phyloP scores from a whole-genome alignment of 108 stramenopile genomes.

The Chaetoceros muelleri region DNA sequence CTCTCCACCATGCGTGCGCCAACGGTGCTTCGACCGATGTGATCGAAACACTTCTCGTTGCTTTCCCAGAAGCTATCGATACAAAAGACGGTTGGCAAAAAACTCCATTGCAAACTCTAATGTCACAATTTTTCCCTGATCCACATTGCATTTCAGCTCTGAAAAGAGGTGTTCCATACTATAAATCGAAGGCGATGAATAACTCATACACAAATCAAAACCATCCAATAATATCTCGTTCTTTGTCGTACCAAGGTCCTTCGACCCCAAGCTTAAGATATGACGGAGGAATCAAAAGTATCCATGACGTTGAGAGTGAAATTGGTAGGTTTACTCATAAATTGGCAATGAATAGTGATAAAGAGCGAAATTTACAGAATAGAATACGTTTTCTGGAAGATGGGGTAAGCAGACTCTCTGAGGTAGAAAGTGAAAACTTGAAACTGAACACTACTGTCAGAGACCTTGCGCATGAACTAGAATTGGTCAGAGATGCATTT shows the following conservation, averaged over 20 bases:
- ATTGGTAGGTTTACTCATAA: not conserved
- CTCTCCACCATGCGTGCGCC: constrained; percentile 71
- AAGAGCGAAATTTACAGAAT: not conserved
- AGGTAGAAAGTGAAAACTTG: not conserved
- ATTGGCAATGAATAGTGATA: not conserved
- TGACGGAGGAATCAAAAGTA: too few species aligned
- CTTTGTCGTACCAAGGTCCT: too few species aligned
- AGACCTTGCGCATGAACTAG: not conserved
- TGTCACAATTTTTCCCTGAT: not conserved
- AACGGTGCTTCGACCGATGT: constrained; percentile 55
- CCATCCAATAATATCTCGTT: too few species aligned
- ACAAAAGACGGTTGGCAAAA: not conserved
- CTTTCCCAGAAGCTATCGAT: constrained; percentile 60
- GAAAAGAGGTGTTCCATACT: not conserved
- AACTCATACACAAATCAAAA: too few species aligned
- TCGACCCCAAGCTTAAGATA: too few species aligned
- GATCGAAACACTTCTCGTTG: constrained; percentile 40
- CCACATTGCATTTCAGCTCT: not conserved
- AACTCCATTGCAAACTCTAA: not conserved
- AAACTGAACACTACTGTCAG: not conserved
- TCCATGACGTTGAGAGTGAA: not conserved
- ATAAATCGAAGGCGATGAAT: too few species aligned
- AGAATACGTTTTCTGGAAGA: not conserved
- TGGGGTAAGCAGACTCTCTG: not conserved
- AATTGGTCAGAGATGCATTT: not conserved